Evolutionary conservation across 2,329 filamentous ascomycete genomes (phyloP), one percentile per base, ranked within the genome.

Genomic region (Ambrosiella beaveri): DNA sequence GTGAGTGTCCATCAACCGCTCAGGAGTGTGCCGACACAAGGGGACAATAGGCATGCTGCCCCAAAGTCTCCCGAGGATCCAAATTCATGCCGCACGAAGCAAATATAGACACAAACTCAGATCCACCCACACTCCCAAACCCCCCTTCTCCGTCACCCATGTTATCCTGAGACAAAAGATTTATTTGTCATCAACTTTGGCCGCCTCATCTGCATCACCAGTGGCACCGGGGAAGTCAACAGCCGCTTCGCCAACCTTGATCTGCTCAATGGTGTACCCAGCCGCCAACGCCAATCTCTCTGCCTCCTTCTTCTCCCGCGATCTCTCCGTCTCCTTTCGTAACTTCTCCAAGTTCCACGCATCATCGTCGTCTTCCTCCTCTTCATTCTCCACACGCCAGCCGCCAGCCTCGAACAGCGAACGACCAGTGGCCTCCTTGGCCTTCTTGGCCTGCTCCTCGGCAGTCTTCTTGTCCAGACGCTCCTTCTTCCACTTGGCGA

Each of bases 401-500:
- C 94, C 90, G 66, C 93, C 93, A 70, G 89, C 93, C 73, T 98
- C 93, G 69, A 98, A 98, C 72, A 98, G 77, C 7, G 89, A 88
- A 73, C 90, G 82, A 66, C 93, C 93, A 17, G 93, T 98, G 19
- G 90, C 91, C 65, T 98, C 93, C 78, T 95, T 97, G 67, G 89
- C 87, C 71, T 85, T 83, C 67, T 85, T 82, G 53, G 89, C 88
- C 71, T 95, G 84, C 64, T 93, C 86, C 66, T 98, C 93, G 19
- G 93, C 93, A 13, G 84, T 85, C 78, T 95, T 97, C 83, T 98
- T 98, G 71, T 89, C 82, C 64, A 97, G 68, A 50, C 93, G 85
- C 57, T 95, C 86, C 73, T 90, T 84, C 78, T 98, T 98, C 93
- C 93, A 98, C 67, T 93, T 93, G 62, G 88, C 88, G 67, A 98